These are phyloP conservation scores for Fraxinus paxiana DNA, from an alignment of 305 asterid species.

Conservation along the genomic window DNA sequence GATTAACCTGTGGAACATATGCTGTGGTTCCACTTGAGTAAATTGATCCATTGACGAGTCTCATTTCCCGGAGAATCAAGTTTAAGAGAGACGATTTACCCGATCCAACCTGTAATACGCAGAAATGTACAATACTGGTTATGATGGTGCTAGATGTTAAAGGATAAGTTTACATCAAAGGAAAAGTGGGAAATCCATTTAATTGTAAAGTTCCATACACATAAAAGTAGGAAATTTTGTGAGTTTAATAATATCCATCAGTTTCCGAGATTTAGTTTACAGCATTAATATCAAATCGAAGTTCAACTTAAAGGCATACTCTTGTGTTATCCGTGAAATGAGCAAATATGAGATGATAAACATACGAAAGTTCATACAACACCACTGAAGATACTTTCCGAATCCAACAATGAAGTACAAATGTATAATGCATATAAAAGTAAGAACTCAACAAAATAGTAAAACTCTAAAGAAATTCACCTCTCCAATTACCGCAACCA, in stretches of 20 bases:
- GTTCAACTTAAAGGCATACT: neutral
- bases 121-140: neutral
- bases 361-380: neutral
- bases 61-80: slow-evolving; percentile 69
- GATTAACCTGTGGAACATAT: slow-evolving; percentile 85
- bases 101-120: slow-evolving; percentile 73
- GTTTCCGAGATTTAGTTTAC: neutral
- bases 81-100: slow-evolving; percentile 90
- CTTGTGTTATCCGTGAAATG: neutral
- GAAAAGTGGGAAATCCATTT: neutral
- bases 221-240: neutral
- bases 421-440: neutral
- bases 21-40: slow-evolving; percentile 54
- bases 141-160: neutral
- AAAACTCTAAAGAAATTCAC: slow-evolving; percentile 32
- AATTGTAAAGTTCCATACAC: neutral
- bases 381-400: neutral
- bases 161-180: neutral
- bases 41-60: slow-evolving; percentile 58
- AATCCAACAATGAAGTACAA: slow-evolving; percentile 7
- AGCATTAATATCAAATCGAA: neutral
- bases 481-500: slow-evolving; percentile 90
- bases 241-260: neutral
- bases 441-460: neutral
- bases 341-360: slow-evolving; percentile 1